These are phyloP conservation scores for Plenodomus lindquistii DNA, from an alignment of 2,329 filamentous ascomycete genomes.

Conservation along the genomic window DNA sequence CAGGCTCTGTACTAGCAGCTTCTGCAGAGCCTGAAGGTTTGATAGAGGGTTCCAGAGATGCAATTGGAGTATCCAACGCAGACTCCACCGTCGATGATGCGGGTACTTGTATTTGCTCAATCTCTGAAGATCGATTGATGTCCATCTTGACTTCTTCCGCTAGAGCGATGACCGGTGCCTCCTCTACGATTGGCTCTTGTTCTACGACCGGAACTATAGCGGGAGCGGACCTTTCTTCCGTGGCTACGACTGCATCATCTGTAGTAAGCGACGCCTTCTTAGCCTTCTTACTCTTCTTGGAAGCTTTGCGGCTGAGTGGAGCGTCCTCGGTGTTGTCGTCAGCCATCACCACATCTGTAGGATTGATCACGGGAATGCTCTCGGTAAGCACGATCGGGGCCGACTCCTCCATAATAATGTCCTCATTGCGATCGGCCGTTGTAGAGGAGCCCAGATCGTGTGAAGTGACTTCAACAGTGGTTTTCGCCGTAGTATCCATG, in stretches of 20 bases:
- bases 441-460: conserved; percentile 1
- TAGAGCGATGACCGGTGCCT: background rate
- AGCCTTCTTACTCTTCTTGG: conserved; percentile 41
- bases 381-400: background rate
- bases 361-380: background rate
- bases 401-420: background rate
- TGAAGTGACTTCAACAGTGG: background rate
- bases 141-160: conserved; percentile 1
- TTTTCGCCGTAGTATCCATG: background rate
- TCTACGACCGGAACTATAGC: background rate
- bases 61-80: background rate
- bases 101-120: conserved; percentile 1
- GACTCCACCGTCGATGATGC: conserved; percentile 1
- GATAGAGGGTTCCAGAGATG: conserved; percentile 5
- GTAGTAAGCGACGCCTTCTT: conserved; percentile 29
- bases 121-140: conserved; percentile 2
- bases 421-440: background rate
- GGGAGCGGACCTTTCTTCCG: background rate
- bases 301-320: conserved; percentile 22
- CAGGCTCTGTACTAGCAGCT: conserved; percentile 9
- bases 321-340: conserved; percentile 6
- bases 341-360: background rate
- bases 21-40: conserved; percentile 6
- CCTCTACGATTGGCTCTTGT: background rate
- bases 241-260: background rate